phyloP scores from a whole-genome alignment of 2,329 filamentous ascomycete species.

The Rachicladosporium sp. region DNA sequence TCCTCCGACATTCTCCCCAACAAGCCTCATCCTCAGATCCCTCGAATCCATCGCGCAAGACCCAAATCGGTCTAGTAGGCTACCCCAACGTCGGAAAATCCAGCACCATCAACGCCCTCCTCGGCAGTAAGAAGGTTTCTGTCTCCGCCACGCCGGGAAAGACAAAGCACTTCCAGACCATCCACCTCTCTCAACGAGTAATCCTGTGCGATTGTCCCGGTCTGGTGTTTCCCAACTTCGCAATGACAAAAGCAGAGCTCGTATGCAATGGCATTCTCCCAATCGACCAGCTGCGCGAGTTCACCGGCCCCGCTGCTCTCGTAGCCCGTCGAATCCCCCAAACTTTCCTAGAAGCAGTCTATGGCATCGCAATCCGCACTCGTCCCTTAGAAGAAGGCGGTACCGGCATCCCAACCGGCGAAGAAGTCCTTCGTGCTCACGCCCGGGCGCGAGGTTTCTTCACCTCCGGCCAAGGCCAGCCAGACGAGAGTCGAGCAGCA shows the following conservation, averaged over 20 bases:
- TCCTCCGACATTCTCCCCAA: constrained; percentile 61
- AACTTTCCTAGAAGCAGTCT: constrained; percentile 78
- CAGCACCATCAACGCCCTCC: constrained; percentile 97
- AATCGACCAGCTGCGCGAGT: constrained; percentile 92
- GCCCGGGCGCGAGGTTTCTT: constrained; percentile 82
- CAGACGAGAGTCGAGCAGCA: constrained; percentile 85
- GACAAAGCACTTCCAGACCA: constrained; percentile 98
- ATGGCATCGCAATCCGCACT: constrained; percentile 78
- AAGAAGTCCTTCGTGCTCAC: constrained; percentile 76
- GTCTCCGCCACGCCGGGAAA: constrained; percentile 96
- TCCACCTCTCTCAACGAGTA: constrained; percentile 80
- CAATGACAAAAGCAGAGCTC: constrained; percentile 87
- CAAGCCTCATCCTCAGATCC: constrained; percentile 26
- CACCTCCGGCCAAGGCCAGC: constrained; percentile 71
- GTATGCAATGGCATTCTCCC: constrained; percentile 91
- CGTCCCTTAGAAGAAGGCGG: constrained; percentile 83
- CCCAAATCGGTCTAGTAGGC: constrained; percentile 84
- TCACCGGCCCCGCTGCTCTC: constrained; percentile 71
- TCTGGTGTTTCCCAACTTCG: constrained; percentile 97
- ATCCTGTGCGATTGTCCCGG: constrained; percentile 95
- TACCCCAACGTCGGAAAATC: constrained; percentile 99
- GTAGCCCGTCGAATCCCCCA: constrained; percentile 79
- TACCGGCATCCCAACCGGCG: constrained; percentile 70
- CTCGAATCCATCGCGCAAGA: constrained; percentile 47
- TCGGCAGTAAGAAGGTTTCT: constrained; percentile 95